phyloP scores from a whole-genome alignment of 2,329 filamentous ascomycete genomes.

The Lojkania enalia region DNA sequence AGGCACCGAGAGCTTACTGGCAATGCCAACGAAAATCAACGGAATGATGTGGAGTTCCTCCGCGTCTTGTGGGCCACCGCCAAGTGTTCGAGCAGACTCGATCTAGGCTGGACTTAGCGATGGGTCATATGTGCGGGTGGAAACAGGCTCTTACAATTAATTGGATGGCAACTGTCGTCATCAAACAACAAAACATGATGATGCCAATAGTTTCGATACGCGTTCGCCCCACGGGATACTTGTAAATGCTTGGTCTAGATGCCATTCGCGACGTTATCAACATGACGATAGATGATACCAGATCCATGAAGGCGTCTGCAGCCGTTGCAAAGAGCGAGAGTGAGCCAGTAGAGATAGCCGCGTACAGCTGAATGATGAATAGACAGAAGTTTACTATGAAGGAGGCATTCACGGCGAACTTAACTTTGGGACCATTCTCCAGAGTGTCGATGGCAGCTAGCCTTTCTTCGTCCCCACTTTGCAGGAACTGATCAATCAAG shows the following conservation, averaged over 20 bases:
- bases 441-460: constrained; percentile 55
- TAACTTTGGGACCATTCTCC: constrained; percentile 50
- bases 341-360: constrained; percentile 61
- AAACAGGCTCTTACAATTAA: constrained; percentile 54
- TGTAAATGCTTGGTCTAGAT: constrained; percentile 62
- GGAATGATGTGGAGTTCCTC: constrained; percentile 58
- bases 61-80: constrained; percentile 47
- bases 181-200: constrained; percentile 67
- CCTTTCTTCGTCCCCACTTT: constrained; percentile 60
- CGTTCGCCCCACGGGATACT: constrained; percentile 65
- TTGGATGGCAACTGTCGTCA: constrained; percentile 68
- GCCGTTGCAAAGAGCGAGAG: constrained; percentile 67
- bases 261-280: constrained; percentile 63
- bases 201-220: constrained; percentile 67
- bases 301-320: constrained; percentile 68
- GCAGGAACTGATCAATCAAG: constrained; percentile 54
- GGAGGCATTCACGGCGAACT: constrained; percentile 45
- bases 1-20: constrained; percentile 48
- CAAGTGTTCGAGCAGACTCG: constrained; percentile 60
- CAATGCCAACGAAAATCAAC: constrained; percentile 58
- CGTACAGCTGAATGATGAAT: constrained; percentile 63
- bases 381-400: constrained; percentile 50
- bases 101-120: constrained; percentile 45
- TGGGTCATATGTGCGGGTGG: constrained; percentile 1
- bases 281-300: constrained; percentile 67